These are phyloP conservation scores for Talaromyces sp. DNA, from an alignment of 2,329 filamentous ascomycete species.

Conservation along the genomic window DNA sequence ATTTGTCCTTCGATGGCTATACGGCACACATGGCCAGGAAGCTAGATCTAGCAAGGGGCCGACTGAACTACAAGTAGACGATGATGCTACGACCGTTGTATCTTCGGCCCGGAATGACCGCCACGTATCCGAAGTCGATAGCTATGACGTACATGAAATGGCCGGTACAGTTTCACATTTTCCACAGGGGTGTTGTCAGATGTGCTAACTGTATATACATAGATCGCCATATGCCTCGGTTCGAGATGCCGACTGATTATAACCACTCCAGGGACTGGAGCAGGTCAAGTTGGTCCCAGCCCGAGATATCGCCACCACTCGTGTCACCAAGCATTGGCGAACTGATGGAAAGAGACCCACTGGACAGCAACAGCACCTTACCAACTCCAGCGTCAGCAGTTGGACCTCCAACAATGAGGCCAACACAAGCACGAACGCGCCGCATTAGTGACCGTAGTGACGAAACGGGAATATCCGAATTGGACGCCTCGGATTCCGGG, in stretches of 20 bases:
- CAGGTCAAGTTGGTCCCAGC: conserved; percentile 6
- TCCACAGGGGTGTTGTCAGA: not conserved
- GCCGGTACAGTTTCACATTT: not conserved
- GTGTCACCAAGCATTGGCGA: conserved; percentile 8
- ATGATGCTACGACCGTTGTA: conserved; percentile 5
- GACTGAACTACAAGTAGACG: not conserved
- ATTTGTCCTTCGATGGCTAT: conserved; percentile 8
- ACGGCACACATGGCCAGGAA: conserved; percentile 6
- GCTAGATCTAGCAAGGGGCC: not conserved
- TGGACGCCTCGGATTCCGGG: conserved; percentile 1
- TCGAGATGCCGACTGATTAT: conserved; percentile 3
- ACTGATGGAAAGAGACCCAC: not conserved
- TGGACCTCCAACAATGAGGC: not conserved
- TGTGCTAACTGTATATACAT: not conserved
- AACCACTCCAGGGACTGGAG: not conserved
- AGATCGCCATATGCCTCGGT: conserved; percentile 1
- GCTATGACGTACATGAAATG: conserved; percentile 7
- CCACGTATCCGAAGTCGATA: conserved; percentile 7
- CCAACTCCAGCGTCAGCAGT: not conserved
- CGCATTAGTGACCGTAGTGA: conserved; percentile 8
- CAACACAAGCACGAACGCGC: not conserved
- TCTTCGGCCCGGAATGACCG: conserved; percentile 3
- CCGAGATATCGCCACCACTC: conserved; percentile 3
- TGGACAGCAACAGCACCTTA: not conserved
- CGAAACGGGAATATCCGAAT: conserved; percentile 4